Base-by-base conservation (phyloP, 495 filamentous ascomycete species). In the Clohesyomyces aquaticus region DNA sequence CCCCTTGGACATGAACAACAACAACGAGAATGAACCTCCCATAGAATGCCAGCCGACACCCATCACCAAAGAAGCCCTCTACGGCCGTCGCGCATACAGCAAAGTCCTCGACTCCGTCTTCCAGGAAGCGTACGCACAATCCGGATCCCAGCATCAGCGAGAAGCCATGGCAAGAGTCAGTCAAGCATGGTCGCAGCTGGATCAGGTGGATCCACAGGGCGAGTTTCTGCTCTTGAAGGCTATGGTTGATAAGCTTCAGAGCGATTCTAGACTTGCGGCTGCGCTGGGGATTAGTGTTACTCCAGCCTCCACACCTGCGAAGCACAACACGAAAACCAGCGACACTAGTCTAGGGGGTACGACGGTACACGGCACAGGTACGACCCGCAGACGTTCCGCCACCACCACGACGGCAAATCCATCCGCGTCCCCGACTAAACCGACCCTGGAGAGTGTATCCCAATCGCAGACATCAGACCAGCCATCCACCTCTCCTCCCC, bases 191-290 rank as follows among this genome's bases (percentile, higher is more conserved):
- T 88, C 86, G 9, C 81, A 85, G 9, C 82, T 98, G 32, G 90
- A 97, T 77, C 84, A 87, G 52, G 82, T 92, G 21, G 93, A 98
- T 67, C 93, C 94, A 0, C 94, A 97, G 75, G 93, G 92, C 25
- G 85, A 92, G 26, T 95, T 91, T 68, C 86, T 93, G 50, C 82
- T 98, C 12, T 76, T 98, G 49, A 84, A 85, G 68, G 79, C 81
- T 50, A 84, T 91, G 42, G 83, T 91, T 46, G 83, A 85, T 65
- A 81, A 79, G 52, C 72, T 87, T 9, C 77, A 84, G 63, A 71
- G 75, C 35, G 73, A 78, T 42, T 52, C 72, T 1, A 76, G 75
- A 55, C 68, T 77, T 16, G 66, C 76, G 12, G 46, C 68, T 41
- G 68, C 73, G 0, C 69, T 76, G 3, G 69, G 72, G 9, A 68